phyloP scores from a whole-genome alignment of 139 green algal genomes.

The Chlorella vulgaris region DNA sequence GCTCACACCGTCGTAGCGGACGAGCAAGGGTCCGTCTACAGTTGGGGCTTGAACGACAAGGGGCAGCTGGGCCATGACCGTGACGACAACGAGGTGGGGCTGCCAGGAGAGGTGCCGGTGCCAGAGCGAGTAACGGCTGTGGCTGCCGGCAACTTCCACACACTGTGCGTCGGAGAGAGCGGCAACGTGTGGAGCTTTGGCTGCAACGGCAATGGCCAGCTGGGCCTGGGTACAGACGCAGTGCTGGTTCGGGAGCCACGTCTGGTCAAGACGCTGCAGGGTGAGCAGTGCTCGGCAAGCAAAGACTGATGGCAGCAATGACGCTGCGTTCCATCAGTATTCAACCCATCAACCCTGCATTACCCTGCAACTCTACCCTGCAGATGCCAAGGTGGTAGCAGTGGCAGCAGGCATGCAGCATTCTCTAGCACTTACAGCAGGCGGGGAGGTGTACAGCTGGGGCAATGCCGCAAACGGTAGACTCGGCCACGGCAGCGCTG shows the following conservation, averaged over 20 bases:
- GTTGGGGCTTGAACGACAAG: conserved; percentile 72
- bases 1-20: conserved; percentile 69
- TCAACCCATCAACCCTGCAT: no score
- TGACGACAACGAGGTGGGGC: neutral
- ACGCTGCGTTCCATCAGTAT: no score
- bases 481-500: conserved; percentile 65
- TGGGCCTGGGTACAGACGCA: conserved; percentile 43
- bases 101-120: conserved; percentile 32
- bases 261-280: conserved; percentile 18
- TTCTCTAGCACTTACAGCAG: conserved; percentile 67
- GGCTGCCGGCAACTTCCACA: conserved; percentile 47
- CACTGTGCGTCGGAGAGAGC: conserved; percentile 34
- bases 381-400: conserved; percentile 23
- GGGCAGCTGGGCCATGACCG: conserved; percentile 64
- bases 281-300: neutral
- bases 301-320: no score
- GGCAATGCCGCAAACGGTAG: conserved; percentile 60
- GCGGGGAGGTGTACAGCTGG: conserved; percentile 82
- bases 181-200: conserved; percentile 53
- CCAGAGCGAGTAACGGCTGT: conserved; percentile 41
- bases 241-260: conserved; percentile 25
- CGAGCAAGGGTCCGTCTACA: conserved; percentile 67
- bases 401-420: conserved; percentile 69
- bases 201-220: conserved; percentile 34
- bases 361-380: neutral